Percentiles rank a stretch among this genome's conserved stretches.
Conservation (phyloP, 352 stramenopile species). For the Phytophthora brassicae region DNA sequence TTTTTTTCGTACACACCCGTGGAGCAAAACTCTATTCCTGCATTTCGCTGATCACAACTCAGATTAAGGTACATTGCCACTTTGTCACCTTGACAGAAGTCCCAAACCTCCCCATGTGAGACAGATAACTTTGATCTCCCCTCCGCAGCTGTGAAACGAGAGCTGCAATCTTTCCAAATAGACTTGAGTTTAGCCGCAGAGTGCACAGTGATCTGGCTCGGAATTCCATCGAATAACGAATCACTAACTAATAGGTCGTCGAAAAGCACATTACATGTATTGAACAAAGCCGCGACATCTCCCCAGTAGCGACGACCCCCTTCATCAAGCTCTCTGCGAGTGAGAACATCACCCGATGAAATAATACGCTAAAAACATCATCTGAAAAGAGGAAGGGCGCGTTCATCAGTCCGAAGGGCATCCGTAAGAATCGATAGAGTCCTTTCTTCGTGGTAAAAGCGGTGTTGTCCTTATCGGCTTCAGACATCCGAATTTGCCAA, state of each 20-base stretch:
- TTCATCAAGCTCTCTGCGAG: not conserved
- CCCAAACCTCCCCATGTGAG: no score
- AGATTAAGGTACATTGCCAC: no score
- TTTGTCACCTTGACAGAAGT: no score
- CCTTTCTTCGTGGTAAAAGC: no score
- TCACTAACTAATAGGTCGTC: not conserved
- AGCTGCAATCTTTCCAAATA: not conserved
- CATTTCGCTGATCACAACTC: no score
- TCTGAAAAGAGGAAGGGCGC: not conserved
- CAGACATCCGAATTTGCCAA: no score
- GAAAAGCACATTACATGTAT: not conserved
- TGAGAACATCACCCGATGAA: not conserved
- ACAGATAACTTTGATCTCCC: not conserved
- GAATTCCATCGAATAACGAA: not conserved
- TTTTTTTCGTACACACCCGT: no score
- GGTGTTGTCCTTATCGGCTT: no score
- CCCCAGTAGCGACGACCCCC: not conserved
- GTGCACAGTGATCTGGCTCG: not conserved
- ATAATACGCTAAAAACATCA: constrained; percentile 6
- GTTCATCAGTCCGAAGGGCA: no score
- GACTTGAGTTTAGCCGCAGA: not conserved
- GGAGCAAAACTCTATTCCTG: no score
- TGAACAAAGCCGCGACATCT: not conserved
- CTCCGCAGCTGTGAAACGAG: not conserved
- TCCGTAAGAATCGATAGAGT: no score